Base-by-base conservation (phyloP, 2,329 filamentous ascomycete genomes). In the Annulohypoxylon truncatum region DNA sequence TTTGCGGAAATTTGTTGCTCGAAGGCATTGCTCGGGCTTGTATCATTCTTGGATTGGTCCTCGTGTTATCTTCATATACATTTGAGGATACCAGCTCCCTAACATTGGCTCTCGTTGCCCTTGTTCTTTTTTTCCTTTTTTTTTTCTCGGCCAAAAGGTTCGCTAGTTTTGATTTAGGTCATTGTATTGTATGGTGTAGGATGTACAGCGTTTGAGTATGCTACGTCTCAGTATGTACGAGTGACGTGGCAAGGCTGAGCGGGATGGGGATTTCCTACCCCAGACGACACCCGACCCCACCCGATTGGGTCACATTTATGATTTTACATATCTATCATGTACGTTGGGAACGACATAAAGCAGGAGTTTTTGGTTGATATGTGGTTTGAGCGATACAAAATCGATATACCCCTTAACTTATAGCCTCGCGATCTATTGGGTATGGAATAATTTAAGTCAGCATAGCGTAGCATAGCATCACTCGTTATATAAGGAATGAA, bases 201-300 rank as follows among this genome's bases (percentile, higher is more conserved):
- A 56, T 24, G 40, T 33, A 57, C 6, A 28, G 26, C 40, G 53
- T 69, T 54, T 60, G 18, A 31, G 22, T 35, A 29, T 42, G 31
- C 13, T 42, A 40, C 56, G 28, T 31, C 46, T 64, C 48, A 57
- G 46, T 63, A 29, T 67, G 64, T 64, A 54, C 54, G 31, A 67
- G 42, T 64, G 48, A 70, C 59, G 61, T 71, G 66, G 61, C 64
- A 62, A 66, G 70, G 64, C 62, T 64, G 63, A 67, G 57, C 28
- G 42, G 57, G 64, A 51, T 50, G 47, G 33, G 20, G 8, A 33
- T n/a, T n/a, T n/a, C n/a, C 29, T 20, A 61, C 31, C 26, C 46
- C 31, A 38, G 44, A 64, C 29, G 44, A 61, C 28, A 22, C 61
- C 61, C 61, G 42, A 62, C 12, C 12, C 28, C 60, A 44, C 55